phyloP scores from a whole-genome alignment of 495 filamentous ascomycete species.

The Penicillium arizonense region DNA sequence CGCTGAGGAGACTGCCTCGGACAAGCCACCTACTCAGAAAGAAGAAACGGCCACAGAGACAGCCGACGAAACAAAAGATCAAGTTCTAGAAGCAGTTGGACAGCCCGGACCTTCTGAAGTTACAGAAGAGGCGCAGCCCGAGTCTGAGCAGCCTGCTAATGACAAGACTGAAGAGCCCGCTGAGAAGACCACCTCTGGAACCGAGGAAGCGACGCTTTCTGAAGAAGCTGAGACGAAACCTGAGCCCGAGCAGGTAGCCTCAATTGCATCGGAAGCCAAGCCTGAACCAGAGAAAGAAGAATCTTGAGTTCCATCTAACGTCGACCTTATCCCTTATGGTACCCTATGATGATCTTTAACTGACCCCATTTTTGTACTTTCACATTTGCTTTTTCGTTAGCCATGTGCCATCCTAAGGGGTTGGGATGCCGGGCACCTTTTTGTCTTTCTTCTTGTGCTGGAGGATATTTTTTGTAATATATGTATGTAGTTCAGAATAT shows the following conservation, averaged over 20 bases:
- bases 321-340: slow-evolving; percentile 6
- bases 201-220: slow-evolving; percentile 11
- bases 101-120: slow-evolving; percentile 3
- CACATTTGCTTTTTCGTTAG: neutral
- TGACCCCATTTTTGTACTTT: neutral
- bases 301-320: slow-evolving; percentile 2
- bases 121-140: slow-evolving; percentile 1
- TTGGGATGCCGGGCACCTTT: neutral
- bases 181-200: slow-evolving; percentile 5
- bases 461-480: slow-evolving; percentile 28
- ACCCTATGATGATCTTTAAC: slow-evolving; percentile 4
- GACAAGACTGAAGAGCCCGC: neutral
- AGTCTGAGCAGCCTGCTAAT: slow-evolving; percentile 1
- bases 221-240: slow-evolving; percentile 8
- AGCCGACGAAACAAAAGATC: slow-evolving; percentile 5
- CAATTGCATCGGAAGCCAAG: slow-evolving; percentile 13
- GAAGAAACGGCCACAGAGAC: neutral
- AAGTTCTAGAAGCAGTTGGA: neutral
- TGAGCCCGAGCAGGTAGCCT: slow-evolving; percentile 2
- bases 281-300: slow-evolving; percentile 11
- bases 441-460: slow-evolving; percentile 5
- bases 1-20: neutral
- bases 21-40: neutral
- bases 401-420: neutral
- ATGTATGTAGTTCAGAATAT: slow-evolving; percentile 22